These are phyloP conservation scores for Malassezia vespertilionis DNA, from an alignment of 1,284 basidiomycete species.

Conservation along the genomic window DNA sequence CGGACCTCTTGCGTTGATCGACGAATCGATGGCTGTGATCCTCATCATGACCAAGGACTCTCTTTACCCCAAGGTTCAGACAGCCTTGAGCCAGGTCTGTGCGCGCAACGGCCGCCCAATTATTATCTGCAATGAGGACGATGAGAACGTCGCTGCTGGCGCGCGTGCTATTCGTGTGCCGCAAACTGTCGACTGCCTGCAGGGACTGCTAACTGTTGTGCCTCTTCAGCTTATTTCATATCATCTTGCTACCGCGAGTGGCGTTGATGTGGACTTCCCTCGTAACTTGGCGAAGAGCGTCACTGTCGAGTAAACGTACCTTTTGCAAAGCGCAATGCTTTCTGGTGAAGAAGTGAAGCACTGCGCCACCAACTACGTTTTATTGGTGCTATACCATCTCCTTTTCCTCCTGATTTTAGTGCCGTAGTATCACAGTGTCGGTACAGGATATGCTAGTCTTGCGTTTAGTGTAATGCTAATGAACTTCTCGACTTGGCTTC, in stretches of 20 bases:
- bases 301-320: conserved; percentile 31
- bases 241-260: conserved; percentile 87
- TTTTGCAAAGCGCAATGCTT: too few species aligned
- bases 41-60: conserved; percentile 99
- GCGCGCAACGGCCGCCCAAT: conserved; percentile 89
- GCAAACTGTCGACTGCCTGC: conserved; percentile 82
- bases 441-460: too few species aligned
- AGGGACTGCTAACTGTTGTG: conserved; percentile 92
- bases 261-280: conserved; percentile 97
- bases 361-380: too few species aligned
- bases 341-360: too few species aligned
- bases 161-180: conserved; percentile 68
- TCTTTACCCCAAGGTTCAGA: conserved; percentile 94
- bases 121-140: conserved; percentile 90
- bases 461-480: too few species aligned
- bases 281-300: conserved; percentile 64
- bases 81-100: conserved; percentile 87
- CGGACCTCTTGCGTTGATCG: conserved; percentile 89
- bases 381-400: too few species aligned
- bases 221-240: conserved; percentile 92
- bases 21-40: conserved; percentile 74
- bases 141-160: conserved; percentile 61
- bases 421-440: too few species aligned
- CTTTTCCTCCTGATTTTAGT: too few species aligned
- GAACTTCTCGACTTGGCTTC: too few species aligned